phyloP scores from a whole-genome alignment of 164 flowering plant genomes.

The Sedum album region DNA sequence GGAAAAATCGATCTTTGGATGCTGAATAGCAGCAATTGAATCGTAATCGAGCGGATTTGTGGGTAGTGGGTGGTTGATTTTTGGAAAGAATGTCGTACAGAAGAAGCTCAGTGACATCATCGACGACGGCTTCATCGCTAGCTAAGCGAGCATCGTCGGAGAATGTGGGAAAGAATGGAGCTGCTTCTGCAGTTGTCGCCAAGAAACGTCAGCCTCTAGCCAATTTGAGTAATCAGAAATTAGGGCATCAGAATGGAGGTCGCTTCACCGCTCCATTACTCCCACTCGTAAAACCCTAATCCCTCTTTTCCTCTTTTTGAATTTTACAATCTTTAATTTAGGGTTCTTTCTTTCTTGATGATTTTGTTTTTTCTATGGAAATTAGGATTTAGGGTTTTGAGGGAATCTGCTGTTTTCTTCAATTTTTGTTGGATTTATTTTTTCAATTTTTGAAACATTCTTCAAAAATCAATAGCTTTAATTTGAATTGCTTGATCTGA shows the following conservation, averaged over 20 bases:
- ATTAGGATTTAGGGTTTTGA: neutral
- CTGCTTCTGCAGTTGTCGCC: constrained; percentile 17
- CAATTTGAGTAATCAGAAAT: constrained; percentile 37
- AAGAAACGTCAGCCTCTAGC: constrained; percentile 51
- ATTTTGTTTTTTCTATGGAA: neutral
- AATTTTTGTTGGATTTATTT: neutral
- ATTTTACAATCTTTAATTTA: neutral
- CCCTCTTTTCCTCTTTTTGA: neutral
- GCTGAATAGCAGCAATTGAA: too few relatives aligned
- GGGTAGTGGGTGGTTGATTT: too few relatives aligned
- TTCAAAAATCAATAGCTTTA: neutral
- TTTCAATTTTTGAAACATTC: neutral
- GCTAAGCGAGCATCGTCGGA: constrained; percentile 29
- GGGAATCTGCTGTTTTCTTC: neutral
- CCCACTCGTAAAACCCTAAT: constrained; percentile 24
- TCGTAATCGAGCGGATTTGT: too few relatives aligned
- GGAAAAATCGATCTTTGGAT: neutral
- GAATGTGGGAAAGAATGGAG: constrained; percentile 18
- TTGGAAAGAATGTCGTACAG: constrained; percentile 20
- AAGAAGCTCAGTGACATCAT: constrained; percentile 29
- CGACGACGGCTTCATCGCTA: constrained; percentile 32
- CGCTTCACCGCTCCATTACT: constrained; percentile 16
- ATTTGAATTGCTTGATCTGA: neutral
- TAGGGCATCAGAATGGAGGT: constrained; percentile 12
- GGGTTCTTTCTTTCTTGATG: neutral